These are phyloP conservation scores for Centrapalus pauciflorus DNA, from an alignment of 129 eudicot genomes.

Conservation along the genomic window DNA sequence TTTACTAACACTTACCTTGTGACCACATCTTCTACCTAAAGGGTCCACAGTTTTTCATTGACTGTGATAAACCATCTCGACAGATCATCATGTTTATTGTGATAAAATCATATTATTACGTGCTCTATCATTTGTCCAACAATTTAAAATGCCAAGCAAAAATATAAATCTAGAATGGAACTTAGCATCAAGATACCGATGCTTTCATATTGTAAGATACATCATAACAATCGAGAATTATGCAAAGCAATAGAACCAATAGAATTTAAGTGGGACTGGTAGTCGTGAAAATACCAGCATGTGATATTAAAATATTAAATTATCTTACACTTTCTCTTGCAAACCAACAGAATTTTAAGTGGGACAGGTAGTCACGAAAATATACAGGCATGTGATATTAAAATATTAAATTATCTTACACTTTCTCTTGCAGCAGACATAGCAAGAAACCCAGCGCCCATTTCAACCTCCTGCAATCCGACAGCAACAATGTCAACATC, in stretches of 20 bases:
- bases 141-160: too few species aligned
- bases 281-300: neutral
- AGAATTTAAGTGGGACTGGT: neutral
- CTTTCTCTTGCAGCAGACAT: slow-evolving; percentile 98
- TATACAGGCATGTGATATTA: neutral
- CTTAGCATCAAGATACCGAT: neutral
- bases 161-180: too few species aligned
- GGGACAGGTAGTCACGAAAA: neutral
- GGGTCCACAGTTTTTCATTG: neutral
- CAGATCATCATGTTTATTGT: neutral
- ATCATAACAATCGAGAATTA: neutral
- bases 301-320: neutral
- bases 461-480: slow-evolving; percentile 97
- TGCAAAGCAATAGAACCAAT: neutral
- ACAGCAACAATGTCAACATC: slow-evolving; percentile 75
- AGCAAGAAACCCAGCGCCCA: slow-evolving; percentile 99
- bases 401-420: slow-evolving; percentile 31
- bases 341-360: neutral
- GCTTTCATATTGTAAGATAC: neutral
- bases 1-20: neutral
- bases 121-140: too few species aligned
- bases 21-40: neutral
- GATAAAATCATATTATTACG: too few species aligned
- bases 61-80: neutral
- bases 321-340: slow-evolving; percentile 84